Percentiles rank a stretch among this genome's conserved stretches.
Evolutionary conservation across 1,284 basidiomycete species (phyloP).

Genomic region (Phaffia rhodozyma): DNA sequence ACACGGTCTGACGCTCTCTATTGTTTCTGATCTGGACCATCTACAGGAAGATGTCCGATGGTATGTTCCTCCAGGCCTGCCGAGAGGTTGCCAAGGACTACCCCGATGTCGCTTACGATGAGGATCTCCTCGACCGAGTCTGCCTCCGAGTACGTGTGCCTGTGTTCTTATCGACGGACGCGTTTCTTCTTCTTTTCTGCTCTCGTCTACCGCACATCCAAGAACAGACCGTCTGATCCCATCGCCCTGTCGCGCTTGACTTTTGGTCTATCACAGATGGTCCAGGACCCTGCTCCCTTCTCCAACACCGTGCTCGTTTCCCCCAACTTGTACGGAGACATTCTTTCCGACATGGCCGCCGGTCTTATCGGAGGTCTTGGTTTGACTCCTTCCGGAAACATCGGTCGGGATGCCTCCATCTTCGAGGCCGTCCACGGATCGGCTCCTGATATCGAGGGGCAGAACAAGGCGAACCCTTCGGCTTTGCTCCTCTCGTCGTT

Average conservation of each 20-base stretch:
- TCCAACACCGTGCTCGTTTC: slow-evolving; percentile 99
- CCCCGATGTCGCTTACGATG: slow-evolving; percentile 86
- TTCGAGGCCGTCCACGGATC: slow-evolving; percentile 99
- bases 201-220: background rate
- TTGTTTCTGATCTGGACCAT: background rate
- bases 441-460: slow-evolving; percentile 59
- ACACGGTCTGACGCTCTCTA: background rate
- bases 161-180: background rate
- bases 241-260: background rate
- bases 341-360: slow-evolving; percentile 97
- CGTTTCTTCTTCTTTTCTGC: background rate
- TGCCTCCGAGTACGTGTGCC: slow-evolving; percentile 62
- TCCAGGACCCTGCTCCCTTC: slow-evolving; percentile 87
- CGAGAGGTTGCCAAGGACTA: slow-evolving; percentile 93
- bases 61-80: slow-evolving; percentile 98
- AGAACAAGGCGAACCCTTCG: slow-evolving; percentile 95
- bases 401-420: slow-evolving; percentile 94
- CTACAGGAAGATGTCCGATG: slow-evolving; percentile 88
- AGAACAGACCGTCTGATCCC: slow-evolving; percentile 3
- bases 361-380: slow-evolving; percentile 97
- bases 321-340: slow-evolving; percentile 89
- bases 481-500: slow-evolving; percentile 85
- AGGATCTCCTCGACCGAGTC: slow-evolving; percentile 92
- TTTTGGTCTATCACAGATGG: slow-evolving; percentile 44
- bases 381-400: slow-evolving; percentile 96